phyloP scores from a whole-genome alignment of 108 stramenopile genomes.

The Asterionellopsis glacialis region DNA sequence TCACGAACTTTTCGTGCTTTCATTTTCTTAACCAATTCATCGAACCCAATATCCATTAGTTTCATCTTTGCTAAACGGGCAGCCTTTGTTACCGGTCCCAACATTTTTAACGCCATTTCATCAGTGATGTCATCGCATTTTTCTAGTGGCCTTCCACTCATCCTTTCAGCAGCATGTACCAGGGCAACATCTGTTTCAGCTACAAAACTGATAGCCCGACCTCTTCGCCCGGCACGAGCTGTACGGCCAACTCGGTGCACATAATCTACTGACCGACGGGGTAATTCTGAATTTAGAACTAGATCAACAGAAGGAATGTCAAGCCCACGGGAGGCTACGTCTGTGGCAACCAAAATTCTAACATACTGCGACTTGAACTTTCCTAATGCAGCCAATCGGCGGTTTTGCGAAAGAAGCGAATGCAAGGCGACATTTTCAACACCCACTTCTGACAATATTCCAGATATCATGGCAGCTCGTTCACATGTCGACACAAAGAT shows the following conservation, averaged over 20 bases:
- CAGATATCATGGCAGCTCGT: constrained; percentile 86
- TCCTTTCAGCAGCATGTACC: constrained; percentile 79
- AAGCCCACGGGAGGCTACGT: constrained; percentile 94
- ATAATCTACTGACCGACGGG: constrained; percentile 90
- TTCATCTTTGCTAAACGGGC: constrained; percentile 84
- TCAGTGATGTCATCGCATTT: constrained; percentile 80
- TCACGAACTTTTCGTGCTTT: constrained; percentile 78
- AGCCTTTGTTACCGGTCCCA: constrained; percentile 87
- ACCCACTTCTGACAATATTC: constrained; percentile 83
- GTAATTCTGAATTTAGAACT: constrained; percentile 96
- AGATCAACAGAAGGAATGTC: constrained; percentile 97
- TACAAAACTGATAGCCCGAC: constrained; percentile 91
- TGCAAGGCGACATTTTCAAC: constrained; percentile 91
- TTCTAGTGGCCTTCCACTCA: constrained; percentile 65
- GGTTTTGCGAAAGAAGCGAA: constrained; percentile 85
- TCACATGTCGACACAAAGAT: constrained; percentile 97
- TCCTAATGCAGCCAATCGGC: constrained; percentile 86
- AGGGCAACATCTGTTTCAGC: constrained; percentile 78
- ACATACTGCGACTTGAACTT: constrained; percentile 87
- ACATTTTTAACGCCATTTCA: constrained; percentile 67
- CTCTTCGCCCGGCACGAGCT: constrained; percentile 94
- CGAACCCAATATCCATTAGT: constrained; percentile 88
- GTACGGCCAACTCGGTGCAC: constrained; percentile 97
- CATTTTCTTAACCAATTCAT: constrained; percentile 83
- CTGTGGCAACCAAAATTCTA: constrained; percentile 95